Evolutionary conservation across 768 basidiomycete species (phyloP), one percentile per base, ranked within the genome.

Genomic region (Chlorophyllum brunneum): DNA sequence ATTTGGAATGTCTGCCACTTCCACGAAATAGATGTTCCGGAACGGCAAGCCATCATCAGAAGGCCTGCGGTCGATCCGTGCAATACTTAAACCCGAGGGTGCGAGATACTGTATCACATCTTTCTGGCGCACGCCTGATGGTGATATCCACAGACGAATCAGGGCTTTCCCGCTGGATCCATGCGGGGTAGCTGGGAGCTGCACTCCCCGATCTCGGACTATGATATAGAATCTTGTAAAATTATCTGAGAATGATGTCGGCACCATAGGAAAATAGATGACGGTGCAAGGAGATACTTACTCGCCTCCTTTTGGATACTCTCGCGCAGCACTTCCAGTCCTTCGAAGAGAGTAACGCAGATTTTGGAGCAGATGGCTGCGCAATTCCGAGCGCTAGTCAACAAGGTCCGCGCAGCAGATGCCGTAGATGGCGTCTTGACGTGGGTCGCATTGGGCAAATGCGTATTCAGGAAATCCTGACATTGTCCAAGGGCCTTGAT

Each of bases 401-500:
- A 63, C 9, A 79, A 66, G 9, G 69, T 65, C 59, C 75, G 72
- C 1, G 88, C 89, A 8, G 89, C 89, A 3, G 75, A 75, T 0
- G 87, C 87, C 5, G 89, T 92, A 5, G 89, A 92, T 5, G 81
- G 60, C n/a, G 76, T 82, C 59, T 77, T 82, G 46, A 83, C 71
- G 24, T 76, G 63, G 1, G 70, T 62, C 3, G 78, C 84, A 18
- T 59, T 57, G 0, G 88, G 83, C 18, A 92, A 64, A 38, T 79
- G 63, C 46, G 66, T 60, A 10, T 67, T 59, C 16, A 92, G 65
- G 67, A 86, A 92, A 15, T 62, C 68, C n/a, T 71, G 73, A 64
- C 89, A 92, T 66, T 92, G 89, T 13, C 89, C 89, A 22, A 92
- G 66, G 11, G 88, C 88, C 88, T 91, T 48, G 16, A 16, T 9